These are phyloP conservation scores for Pelargonium fulgidum DNA, from an alignment of 441 rosid genomes.

Conservation along the genomic window DNA sequence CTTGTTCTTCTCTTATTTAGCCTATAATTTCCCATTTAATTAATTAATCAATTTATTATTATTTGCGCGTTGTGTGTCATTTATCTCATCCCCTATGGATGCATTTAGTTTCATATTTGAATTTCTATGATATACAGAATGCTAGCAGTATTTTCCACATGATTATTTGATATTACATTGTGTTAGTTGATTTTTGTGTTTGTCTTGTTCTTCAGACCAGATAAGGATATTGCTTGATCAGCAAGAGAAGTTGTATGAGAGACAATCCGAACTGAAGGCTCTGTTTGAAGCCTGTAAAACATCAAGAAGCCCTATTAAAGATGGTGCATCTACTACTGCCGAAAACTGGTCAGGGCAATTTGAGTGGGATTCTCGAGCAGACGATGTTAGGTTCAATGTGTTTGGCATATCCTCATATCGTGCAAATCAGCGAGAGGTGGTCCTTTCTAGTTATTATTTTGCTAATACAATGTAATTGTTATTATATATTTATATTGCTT, in stretches of 20 bases:
- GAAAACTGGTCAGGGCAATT: constrained; percentile 71
- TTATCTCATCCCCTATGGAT: not conserved
- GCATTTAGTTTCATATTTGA: not conserved
- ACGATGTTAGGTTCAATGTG: constrained; percentile 61
- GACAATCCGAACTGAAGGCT: constrained; percentile 59
- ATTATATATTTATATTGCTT: not conserved
- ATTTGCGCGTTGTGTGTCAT: not conserved
- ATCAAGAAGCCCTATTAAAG: constrained; percentile 28
- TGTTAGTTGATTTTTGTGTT: constrained; percentile 2
- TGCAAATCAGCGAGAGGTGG: constrained; percentile 84
- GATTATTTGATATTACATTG: constrained; percentile 2
- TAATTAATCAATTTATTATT: not conserved
- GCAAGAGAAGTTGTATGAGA: constrained; percentile 67
- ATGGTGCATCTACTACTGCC: constrained; percentile 22
- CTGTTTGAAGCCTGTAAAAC: constrained; percentile 47
- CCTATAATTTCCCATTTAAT: not conserved
- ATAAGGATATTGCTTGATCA: constrained; percentile 54
- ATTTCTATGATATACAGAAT: not conserved
- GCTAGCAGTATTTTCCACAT: not conserved
- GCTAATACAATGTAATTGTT: not conserved
- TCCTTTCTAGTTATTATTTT: constrained; percentile 3
- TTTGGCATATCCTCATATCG: constrained; percentile 80
- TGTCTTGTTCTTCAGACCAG: constrained; percentile 38
- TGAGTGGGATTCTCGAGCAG: constrained; percentile 85
- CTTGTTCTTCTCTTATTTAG: not conserved